Evolutionary conservation across 805 yeast genomes (phyloP), one percentile per base, ranked within the genome.

Genomic region (Yarrowia sp.): DNA sequence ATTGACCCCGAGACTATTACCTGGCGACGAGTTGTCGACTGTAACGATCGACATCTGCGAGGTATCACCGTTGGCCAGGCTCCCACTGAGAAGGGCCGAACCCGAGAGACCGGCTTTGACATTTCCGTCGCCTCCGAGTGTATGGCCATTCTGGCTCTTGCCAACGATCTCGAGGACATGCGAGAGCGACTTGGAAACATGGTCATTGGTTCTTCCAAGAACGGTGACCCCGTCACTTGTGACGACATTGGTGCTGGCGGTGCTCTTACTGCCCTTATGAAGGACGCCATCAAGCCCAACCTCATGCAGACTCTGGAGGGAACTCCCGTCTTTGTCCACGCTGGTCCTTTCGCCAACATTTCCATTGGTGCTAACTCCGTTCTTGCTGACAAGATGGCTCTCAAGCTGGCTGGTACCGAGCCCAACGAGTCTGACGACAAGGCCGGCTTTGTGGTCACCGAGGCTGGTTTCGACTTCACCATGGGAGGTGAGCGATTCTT

Each of bases 401-500:
- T 93, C 74, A 92, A 93, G 77, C 83, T 93, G 71, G 92, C 96
- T 17, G 95, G 95, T 70, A 81, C 83, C 33, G 84, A 82, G 66
- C 77, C 80, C 44, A 77, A 81, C 72, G 77, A 76, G 64, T 72
- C 70, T 43, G 73, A 69, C 51, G 73, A 73, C 40, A 66, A 71
- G 56, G 74, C 78, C 17, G 98, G 98, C 69, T 93, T 83, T 74
- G 98, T 92, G 66, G 91, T 93, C 67, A 93, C 98, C 58, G 98
- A 93, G 77, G 98, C 98, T 52, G 98, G 98, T 54, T 93, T 93
- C 78, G 98, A 93, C 78, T 93, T 95, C 81, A 93, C 98, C 62
- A 93, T 93, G 98, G 98, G 98, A 70, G 98, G 98, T 70, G 98
- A 93, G 82, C 85, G 98, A 72, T 93, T 93, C 80, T 86, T 93